These are phyloP conservation scores for Trichosporon inkin DNA, from an alignment of 1,284 basidiomycete genomes.

Conservation along the genomic window DNA sequence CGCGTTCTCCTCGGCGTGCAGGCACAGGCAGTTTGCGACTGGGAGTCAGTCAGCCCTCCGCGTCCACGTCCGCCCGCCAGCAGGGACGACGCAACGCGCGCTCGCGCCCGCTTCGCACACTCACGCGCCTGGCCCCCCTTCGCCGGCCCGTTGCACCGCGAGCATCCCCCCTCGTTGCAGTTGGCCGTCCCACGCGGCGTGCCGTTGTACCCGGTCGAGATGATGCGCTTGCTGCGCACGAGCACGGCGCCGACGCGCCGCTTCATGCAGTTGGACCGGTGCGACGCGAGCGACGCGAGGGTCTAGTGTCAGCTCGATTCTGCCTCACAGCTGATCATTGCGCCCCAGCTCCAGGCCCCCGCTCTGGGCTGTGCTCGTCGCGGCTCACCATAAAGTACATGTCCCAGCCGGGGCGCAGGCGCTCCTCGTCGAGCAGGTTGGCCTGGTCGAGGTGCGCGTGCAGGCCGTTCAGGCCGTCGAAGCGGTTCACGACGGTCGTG, in stretches of 20 bases:
- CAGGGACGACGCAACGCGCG: no score
- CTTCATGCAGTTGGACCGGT: constrained; percentile 95
- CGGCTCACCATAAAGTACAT: constrained; percentile 83
- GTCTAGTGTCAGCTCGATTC: constrained; percentile 55
- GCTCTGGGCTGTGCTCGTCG: no score
- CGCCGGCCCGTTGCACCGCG: constrained; percentile 65
- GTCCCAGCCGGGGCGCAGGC: constrained; percentile 85
- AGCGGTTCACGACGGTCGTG: constrained; percentile 69
- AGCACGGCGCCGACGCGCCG: constrained; percentile 89
- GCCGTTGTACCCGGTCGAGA: constrained; percentile 98
- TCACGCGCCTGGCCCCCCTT: constrained; percentile 55
- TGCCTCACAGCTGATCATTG: not conserved
- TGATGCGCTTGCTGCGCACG: constrained; percentile 72
- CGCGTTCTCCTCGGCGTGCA: constrained; percentile 98
- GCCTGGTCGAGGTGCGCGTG: constrained; percentile 63
- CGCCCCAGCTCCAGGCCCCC: no score
- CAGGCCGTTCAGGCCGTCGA: constrained; percentile 58
- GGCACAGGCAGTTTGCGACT: constrained; percentile 72
- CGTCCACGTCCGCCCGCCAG: not conserved
- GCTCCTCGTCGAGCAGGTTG: constrained; percentile 65
- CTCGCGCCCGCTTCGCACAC: no score
- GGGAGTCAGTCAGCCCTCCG: not conserved
- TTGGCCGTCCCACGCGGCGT: constrained; percentile 84
- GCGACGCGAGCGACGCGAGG: constrained; percentile 78
- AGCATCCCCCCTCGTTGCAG: constrained; percentile 82